These are phyloP conservation scores for Hymenoscyphus fraxineus DNA, from an alignment of 2,329 filamentous ascomycete genomes.

Conservation along the genomic window DNA sequence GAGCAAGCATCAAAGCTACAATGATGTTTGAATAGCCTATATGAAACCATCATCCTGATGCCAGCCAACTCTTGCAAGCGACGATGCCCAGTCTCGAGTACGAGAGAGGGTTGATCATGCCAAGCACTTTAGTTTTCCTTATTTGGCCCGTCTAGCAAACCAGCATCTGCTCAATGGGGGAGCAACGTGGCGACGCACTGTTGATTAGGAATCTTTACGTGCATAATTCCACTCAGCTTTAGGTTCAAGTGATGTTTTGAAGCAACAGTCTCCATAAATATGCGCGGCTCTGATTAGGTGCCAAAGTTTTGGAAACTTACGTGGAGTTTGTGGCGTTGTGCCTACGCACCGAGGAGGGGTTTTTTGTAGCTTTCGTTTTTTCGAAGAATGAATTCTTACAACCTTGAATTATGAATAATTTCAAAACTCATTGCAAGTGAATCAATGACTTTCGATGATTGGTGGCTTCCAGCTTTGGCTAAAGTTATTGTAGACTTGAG, in stretches of 20 bases:
- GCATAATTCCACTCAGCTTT: not conserved
- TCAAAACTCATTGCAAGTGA: not conserved
- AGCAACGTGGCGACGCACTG: conserved; percentile 9
- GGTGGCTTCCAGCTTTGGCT: not conserved
- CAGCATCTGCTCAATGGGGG: not conserved
- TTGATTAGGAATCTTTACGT: not conserved
- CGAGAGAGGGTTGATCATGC: not conserved
- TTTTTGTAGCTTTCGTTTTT: not conserved
- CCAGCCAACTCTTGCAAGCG: not conserved
- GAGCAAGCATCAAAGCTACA: not conserved
- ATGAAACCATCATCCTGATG: not conserved
- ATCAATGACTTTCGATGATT: not conserved
- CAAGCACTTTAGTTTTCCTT: not conserved
- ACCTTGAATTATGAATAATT: not conserved
- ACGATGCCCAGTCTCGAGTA: not conserved
- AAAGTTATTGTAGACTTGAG: not conserved
- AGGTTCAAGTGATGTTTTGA: conserved; percentile 2
- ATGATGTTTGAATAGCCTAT: not conserved
- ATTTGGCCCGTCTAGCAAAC: not conserved
- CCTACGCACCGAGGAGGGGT: not conserved
- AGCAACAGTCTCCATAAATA: conserved; percentile 3
- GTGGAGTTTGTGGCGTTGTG: not conserved
- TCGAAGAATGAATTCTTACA: not conserved
- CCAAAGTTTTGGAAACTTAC: not conserved
- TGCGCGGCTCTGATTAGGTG: not conserved